These are phyloP conservation scores for Venturia effusa DNA, from an alignment of 2,329 filamentous ascomycete species.

Conservation along the genomic window DNA sequence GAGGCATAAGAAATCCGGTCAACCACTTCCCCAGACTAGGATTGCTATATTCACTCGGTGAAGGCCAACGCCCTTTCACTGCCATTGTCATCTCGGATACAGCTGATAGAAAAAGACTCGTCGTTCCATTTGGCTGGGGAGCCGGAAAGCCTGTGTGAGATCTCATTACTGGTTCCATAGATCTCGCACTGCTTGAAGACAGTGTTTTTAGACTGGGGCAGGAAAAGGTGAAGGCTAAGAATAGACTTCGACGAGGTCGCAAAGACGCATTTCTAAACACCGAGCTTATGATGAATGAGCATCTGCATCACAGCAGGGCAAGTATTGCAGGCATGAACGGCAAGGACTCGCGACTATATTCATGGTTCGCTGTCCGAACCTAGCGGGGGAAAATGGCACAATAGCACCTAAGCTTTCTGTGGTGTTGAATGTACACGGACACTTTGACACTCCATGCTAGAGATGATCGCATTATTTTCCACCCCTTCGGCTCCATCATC, in stretches of 20 bases:
- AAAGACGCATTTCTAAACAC: neutral
- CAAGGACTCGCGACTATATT: too few relatives aligned
- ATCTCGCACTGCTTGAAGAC: neutral
- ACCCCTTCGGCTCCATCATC: too few relatives aligned
- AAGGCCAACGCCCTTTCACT: conserved; percentile 32
- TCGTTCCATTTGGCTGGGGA: conserved; percentile 36
- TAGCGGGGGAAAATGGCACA: too few relatives aligned
- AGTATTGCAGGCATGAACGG: too few relatives aligned
- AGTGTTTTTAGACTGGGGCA: neutral
- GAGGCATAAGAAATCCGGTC: conserved; percentile 1
- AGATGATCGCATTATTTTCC: too few relatives aligned
- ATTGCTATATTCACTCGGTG: conserved; percentile 33
- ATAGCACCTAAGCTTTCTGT: too few relatives aligned
- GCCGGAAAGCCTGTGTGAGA: conserved; percentile 23
- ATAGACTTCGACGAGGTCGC: conserved; percentile 8
- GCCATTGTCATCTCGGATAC: conserved; percentile 33
- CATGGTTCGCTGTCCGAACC: too few relatives aligned
- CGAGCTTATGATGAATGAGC: neutral
- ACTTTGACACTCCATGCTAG: too few relatives aligned
- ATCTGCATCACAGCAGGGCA: too few relatives aligned
- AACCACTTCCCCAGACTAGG: conserved; percentile 28
- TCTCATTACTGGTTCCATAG: neutral
- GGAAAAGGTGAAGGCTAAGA: neutral
- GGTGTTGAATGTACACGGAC: too few relatives aligned
- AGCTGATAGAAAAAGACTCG: conserved; percentile 25